Base-by-base conservation (phyloP, 1,284 basidiomycete species). In the Cryptococcus amylolentus region DNA sequence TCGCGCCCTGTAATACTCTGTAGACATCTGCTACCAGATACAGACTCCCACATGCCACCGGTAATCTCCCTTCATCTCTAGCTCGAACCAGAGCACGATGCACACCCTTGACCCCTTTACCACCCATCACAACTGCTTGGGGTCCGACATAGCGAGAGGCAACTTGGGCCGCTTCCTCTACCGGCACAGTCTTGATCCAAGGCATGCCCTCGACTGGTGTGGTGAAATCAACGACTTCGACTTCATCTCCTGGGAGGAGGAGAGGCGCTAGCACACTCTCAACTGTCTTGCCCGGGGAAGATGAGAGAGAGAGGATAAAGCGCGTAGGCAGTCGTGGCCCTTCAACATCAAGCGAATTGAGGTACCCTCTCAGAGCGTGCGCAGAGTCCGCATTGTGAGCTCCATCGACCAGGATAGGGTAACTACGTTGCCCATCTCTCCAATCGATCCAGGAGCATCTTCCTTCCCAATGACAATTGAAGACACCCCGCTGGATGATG, bases 321-420 rank as follows among this genome's bases (percentile, higher is more conserved):
- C 70, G 79, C 60, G 75, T 64, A 41, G 35, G 77, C 43, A 26
- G 61, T 45, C 28, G 37, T 14, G 31, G 26, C 18, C 23, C 52
- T 35, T 67, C 56, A 18, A 72, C 56, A 27, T 72, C 60, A 6
- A 87, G 74, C 2, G 79, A 71, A 38, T 83, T 80, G 55, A 98
- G 78, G 72, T 93, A 98, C 5, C 79, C 71, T 1, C 85, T 81
- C 8, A 99, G 83, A 0, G 84, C 84, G 18, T 73, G 63, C 0
- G 91, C 83, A 0, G 92, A 93, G 5, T 89, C 86, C n/a, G 85
- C 79, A 70, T 99, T 99, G 73, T 99, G 96, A 1, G 96, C 95
- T 4, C 96, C 96, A 70, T 99, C 96, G 2, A 88, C 86, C 7
- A 98, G 81, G 5, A 93, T 77, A 5, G 66, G 66, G 13, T 56